A percentile compares a stretch with the other conserved stretches of the same genome.
phyloP scores from a whole-genome alignment of 1,139 yeast genomes.

The Lizanozyma gosingica region DNA sequence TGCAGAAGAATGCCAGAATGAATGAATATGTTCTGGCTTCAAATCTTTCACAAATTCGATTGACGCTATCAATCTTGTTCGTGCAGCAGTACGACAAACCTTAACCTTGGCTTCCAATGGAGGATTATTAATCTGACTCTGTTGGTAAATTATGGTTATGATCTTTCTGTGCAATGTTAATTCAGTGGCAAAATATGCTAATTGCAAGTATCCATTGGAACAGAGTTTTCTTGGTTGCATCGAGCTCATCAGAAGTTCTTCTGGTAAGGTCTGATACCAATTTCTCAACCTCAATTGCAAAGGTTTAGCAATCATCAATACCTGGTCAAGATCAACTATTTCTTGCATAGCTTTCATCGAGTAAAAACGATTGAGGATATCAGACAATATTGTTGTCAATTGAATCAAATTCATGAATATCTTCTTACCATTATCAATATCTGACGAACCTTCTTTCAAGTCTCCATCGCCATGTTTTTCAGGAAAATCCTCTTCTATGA shows the following conservation, averaged over 20 bases:
- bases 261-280: constrained; percentile 81
- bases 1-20: constrained; percentile 84
- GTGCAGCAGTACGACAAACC: constrained; percentile 81
- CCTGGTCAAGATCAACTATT: constrained; percentile 50
- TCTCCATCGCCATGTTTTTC: constrained; percentile 54
- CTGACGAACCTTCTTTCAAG: constrained; percentile 52
- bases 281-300: constrained; percentile 66
- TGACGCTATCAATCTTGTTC: constrained; percentile 70
- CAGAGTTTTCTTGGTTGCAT: constrained; percentile 53
- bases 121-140: constrained; percentile 25
- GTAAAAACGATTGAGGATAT: constrained; percentile 61
- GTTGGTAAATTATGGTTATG: constrained; percentile 46
- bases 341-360: constrained; percentile 57
- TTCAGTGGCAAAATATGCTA: constrained; percentile 84
- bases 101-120: constrained; percentile 51
- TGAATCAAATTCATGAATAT: constrained; percentile 65
- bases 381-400: constrained; percentile 61
- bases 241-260: constrained; percentile 55
- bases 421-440: constrained; percentile 63
- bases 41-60: constrained; percentile 70
- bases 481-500: constrained; percentile 69
- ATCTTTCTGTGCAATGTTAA: constrained; percentile 77
- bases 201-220: constrained; percentile 66
- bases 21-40: constrained; percentile 72
- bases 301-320: constrained; percentile 74